Conservation (phyloP, 2,329 filamentous ascomycete species). For the Xylaria sp. region DNA sequence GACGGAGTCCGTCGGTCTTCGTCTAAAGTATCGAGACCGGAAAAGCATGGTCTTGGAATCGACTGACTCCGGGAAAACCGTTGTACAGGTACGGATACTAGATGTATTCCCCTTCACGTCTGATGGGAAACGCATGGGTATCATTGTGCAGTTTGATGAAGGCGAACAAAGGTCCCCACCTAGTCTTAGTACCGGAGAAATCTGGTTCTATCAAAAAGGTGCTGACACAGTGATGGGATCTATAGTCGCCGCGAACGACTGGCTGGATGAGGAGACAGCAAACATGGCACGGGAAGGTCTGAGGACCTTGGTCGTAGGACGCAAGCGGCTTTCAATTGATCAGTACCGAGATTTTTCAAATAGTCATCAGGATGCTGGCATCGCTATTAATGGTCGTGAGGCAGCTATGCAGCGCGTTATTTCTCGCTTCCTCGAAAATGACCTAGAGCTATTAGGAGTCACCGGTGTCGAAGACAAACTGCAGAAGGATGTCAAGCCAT, state of each 20-base stretch:
- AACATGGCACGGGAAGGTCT: slow-evolving; percentile 99
- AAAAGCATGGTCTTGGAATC: slow-evolving; percentile 86
- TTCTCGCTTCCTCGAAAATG: slow-evolving; percentile 81
- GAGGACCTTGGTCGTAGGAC: slow-evolving; percentile 92
- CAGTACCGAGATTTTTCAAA: slow-evolving; percentile 84
- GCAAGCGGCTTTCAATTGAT: slow-evolving; percentile 80
- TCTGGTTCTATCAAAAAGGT: slow-evolving; percentile 99
- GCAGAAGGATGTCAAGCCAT: slow-evolving; percentile 94
- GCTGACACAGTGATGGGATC: slow-evolving; percentile 98
- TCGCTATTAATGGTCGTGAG: slow-evolving; percentile 84
- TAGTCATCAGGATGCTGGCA: slow-evolving; percentile 80
- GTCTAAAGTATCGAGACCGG: slow-evolving; percentile 85
- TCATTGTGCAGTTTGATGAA: slow-evolving; percentile 87
- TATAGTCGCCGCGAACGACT: slow-evolving; percentile 95
- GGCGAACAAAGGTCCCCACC: slow-evolving; percentile 60
- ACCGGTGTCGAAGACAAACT: slow-evolving; percentile 98
- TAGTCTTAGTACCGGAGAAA: slow-evolving; percentile 73
- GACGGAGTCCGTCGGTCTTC: slow-evolving; percentile 91
- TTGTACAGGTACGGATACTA: slow-evolving; percentile 87
- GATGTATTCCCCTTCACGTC: slow-evolving; percentile 98
- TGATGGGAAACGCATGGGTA: slow-evolving; percentile 97
- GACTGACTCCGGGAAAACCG: slow-evolving; percentile 74
- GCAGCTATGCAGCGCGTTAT: slow-evolving; percentile 82
- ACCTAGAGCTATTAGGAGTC: slow-evolving; percentile 93
- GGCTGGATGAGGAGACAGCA: slow-evolving; percentile 98